A percentile compares a stretch with the other conserved stretches of the same genome.
Evolutionary conservation across 2,329 filamentous ascomycete genomes (phyloP).

Genomic region (Nakataea oryzae): DNA sequence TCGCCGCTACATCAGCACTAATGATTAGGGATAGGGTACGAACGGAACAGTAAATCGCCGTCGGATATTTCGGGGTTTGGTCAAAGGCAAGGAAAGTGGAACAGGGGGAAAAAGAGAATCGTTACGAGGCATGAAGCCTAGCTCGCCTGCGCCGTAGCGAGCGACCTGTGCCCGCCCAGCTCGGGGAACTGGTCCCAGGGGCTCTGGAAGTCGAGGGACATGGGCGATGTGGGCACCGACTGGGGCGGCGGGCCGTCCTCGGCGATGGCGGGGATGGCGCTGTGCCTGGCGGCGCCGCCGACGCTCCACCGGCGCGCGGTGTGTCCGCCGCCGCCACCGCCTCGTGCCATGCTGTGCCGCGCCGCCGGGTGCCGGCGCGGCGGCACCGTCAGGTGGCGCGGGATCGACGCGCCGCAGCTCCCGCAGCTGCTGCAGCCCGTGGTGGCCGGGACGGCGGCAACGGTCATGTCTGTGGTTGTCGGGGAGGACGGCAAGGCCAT

Average conservation of each 20-base stretch:
- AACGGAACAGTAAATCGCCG: neutral
- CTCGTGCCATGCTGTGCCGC: neutral
- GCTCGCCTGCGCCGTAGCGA: too few relatives aligned
- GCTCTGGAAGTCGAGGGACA: neutral
- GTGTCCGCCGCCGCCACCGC: neutral
- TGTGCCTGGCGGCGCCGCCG: too few relatives aligned
- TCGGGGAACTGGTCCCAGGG: conserved; percentile 1
- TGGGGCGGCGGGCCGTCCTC: neutral
- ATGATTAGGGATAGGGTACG: neutral
- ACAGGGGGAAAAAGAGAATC: neutral
- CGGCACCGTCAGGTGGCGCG: too few relatives aligned
- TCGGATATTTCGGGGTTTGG: too few relatives aligned
- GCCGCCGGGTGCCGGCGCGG: neutral
- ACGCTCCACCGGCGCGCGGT: neutral
- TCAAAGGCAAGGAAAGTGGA: neutral
- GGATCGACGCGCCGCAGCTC: neutral
- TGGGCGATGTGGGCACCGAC: too few relatives aligned
- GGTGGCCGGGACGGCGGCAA: too few relatives aligned
- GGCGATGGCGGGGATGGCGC: neutral
- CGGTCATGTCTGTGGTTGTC: too few relatives aligned
- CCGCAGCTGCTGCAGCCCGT: neutral
- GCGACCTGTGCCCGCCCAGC: neutral
- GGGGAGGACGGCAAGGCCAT: too few relatives aligned
- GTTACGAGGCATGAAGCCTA: neutral
- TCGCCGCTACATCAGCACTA: neutral